Conservation (phyloP, 371 early-diverging fungal genomes). For the Rhizopus delemar region DNA sequence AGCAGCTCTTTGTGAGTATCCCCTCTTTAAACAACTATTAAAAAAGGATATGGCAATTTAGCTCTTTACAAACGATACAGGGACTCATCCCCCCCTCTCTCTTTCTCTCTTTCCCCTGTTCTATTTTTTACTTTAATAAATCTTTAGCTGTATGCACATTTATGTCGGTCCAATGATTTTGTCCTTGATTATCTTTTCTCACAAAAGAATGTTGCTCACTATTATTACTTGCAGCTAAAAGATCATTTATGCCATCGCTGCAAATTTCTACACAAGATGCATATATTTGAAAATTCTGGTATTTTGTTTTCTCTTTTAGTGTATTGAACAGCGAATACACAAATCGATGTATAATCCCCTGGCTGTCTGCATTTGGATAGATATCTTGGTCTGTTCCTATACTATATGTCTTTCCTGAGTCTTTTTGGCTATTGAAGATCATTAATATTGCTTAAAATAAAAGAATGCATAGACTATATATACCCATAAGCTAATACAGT, state of each 20-base stretch:
- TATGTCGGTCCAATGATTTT: conserved; percentile 86
- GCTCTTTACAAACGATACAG: too few relatives aligned
- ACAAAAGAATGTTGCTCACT: conserved; percentile 51
- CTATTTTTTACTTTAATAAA: conserved; percentile 54
- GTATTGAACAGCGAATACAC: conserved; percentile 58
- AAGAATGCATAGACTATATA: conserved; percentile 9
- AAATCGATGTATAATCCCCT: conserved; percentile 74
- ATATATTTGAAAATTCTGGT: conserved; percentile 45
- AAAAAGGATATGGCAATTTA: too few relatives aligned
- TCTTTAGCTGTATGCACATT: conserved; percentile 66
- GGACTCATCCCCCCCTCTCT: too few relatives aligned
- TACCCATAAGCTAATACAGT: conserved; percentile 94
- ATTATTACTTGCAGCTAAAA: conserved; percentile 47
- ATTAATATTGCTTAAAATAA: not conserved
- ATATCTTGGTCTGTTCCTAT: conserved; percentile 78
- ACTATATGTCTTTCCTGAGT: conserved; percentile 93
- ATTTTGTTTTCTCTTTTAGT: conserved; percentile 27
- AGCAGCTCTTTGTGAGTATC: conserved; percentile 63
- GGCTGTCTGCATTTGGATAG: not conserved
- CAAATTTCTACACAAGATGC: conserved; percentile 89
- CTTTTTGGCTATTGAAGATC: conserved; percentile 38
- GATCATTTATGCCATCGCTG: conserved; percentile 88
- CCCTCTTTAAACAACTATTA: conserved; percentile 59
- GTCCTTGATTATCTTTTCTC: conserved; percentile 90
- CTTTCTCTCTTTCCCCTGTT: not conserved